These are phyloP conservation scores for Clonostachys byssicola DNA, from an alignment of 2,329 filamentous ascomycete genomes.

Conservation along the genomic window DNA sequence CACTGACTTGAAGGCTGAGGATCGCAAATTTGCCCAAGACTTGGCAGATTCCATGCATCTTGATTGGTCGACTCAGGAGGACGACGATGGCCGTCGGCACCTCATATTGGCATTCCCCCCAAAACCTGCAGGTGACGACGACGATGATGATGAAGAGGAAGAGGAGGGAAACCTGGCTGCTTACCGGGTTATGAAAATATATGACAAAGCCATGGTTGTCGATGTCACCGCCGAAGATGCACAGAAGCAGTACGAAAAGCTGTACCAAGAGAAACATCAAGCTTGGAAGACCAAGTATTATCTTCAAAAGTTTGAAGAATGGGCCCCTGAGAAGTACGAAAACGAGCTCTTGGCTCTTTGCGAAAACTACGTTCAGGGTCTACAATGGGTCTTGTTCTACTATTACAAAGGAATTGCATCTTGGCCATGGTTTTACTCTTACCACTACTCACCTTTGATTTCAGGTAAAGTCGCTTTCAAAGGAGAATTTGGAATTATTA, in stretches of 20 bases:
- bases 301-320: slow-evolving; percentile 78
- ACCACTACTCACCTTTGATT: slow-evolving; percentile 97
- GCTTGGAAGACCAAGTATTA: slow-evolving; percentile 97
- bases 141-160: slow-evolving; percentile 48
- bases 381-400: slow-evolving; percentile 98
- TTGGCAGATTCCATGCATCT: slow-evolving; percentile 62
- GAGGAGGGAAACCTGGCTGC: slow-evolving; percentile 86
- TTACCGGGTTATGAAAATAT: slow-evolving; percentile 79
- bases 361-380: slow-evolving; percentile 94
- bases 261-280: slow-evolving; percentile 86
- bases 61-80: slow-evolving; percentile 53
- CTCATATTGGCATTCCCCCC: slow-evolving; percentile 46
- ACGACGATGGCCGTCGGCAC: slow-evolving; percentile 50
- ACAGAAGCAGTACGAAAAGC: slow-evolving; percentile 71
- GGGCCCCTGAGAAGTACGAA: slow-evolving; percentile 73
- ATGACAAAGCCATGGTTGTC: slow-evolving; percentile 83
- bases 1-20: slow-evolving; percentile 67
- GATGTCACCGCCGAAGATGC: slow-evolving; percentile 78
- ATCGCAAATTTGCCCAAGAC: slow-evolving; percentile 91
- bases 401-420: slow-evolving; percentile 97
- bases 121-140: slow-evolving; percentile 48
- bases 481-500: slow-evolving; percentile 36
- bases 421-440: slow-evolving; percentile 97
- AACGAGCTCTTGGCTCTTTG: slow-evolving; percentile 75
- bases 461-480: slow-evolving; percentile 50